Base-by-base conservation (phyloP, 1,284 basidiomycete genomes). In the Tremellales sp. region DNA sequence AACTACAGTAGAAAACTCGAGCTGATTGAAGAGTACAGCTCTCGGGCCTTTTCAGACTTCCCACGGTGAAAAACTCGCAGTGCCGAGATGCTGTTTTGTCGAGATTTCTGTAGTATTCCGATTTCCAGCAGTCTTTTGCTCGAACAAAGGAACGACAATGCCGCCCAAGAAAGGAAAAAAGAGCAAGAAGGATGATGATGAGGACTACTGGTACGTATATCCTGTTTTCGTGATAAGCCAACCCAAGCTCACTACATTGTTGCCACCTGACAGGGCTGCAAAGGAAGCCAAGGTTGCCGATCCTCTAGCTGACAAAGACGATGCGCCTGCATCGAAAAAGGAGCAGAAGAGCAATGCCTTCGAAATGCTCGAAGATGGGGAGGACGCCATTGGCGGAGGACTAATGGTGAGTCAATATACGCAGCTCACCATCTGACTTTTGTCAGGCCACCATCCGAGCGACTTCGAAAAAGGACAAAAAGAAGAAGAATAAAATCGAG, bases 91-190 rank as follows among this genome's bases (percentile, higher is more conserved):
- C 8, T 25, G 14, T 22, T 39, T 39, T 25, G 12, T 24, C 19
- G 9, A 39, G 9, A 6, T 25, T 6, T 22, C 18, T 39, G 14
- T 39, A 8, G 24, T 39, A 31, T 31, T 31, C 16, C 10, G 10
- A 10, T 31, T 31, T 16, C 29, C 16, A 31, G 29, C 29, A 10
- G 10, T 10, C 29, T 10, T 31, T 31, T 31, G 29, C 10, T 31
- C 29, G 10, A 16, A 27, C 26, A 18, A 13, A 1, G 10, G 22
- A 51, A 38, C 40, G 14, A 34, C 14, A 47, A 92, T 93, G 89
- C 77, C 88, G 50, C 87, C 88, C 42, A 93, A 92, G 76, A 86
- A 89, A 69, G 85, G 81, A 53, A 91, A 91, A 77, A 91, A 90
- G 71, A 81, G 78, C 19, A 89, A 89, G 74, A 88, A 84, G 71